Conservation (phyloP, 345 rosid species). For the Microcos paniculata region DNA sequence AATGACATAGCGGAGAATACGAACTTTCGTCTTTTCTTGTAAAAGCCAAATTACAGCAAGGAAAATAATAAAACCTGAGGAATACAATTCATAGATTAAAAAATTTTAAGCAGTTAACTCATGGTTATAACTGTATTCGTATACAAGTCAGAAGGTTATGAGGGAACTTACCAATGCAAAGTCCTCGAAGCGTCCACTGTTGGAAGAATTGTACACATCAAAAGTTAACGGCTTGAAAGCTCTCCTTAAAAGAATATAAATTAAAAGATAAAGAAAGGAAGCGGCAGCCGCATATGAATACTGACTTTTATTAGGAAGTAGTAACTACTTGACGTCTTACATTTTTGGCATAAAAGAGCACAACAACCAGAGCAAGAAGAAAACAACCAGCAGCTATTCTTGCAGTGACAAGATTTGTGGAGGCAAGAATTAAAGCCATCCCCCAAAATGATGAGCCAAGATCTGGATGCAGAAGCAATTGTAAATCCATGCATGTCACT, state of each 20-base stretch:
- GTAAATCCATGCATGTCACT: slow-evolving; percentile 1
- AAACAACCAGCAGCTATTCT: slow-evolving; percentile 94
- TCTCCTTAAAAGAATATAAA: slow-evolving; percentile 8
- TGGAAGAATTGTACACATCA: slow-evolving; percentile 9
- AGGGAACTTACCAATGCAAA: slow-evolving; percentile 71
- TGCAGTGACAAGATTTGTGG: slow-evolving; percentile 80
- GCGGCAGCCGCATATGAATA: neutral
- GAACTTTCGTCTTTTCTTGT: slow-evolving; percentile 77
- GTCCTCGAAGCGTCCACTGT: slow-evolving; percentile 98
- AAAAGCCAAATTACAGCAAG: slow-evolving; percentile 80
- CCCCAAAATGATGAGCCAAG: slow-evolving; percentile 99
- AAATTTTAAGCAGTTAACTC: slow-evolving; percentile 4
- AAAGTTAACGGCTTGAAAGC: slow-evolving; percentile 14
- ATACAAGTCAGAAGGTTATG: neutral
- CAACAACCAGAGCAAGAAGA: slow-evolving; percentile 68
- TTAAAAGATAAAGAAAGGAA: neutral
- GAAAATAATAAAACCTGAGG: slow-evolving; percentile 83
- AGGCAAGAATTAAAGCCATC: slow-evolving; percentile 93
- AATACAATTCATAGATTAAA: neutral
- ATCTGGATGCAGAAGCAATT: slow-evolving; percentile 45
- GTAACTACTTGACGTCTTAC: slow-evolving; percentile 42
- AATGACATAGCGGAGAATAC: slow-evolving; percentile 85
- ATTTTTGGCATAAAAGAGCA: slow-evolving; percentile 86
- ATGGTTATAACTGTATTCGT: neutral
- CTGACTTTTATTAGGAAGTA: slow-evolving; percentile 1